phyloP scores from a whole-genome alignment of 768 basidiomycete genomes.

The Leccinum aurantiacum region DNA sequence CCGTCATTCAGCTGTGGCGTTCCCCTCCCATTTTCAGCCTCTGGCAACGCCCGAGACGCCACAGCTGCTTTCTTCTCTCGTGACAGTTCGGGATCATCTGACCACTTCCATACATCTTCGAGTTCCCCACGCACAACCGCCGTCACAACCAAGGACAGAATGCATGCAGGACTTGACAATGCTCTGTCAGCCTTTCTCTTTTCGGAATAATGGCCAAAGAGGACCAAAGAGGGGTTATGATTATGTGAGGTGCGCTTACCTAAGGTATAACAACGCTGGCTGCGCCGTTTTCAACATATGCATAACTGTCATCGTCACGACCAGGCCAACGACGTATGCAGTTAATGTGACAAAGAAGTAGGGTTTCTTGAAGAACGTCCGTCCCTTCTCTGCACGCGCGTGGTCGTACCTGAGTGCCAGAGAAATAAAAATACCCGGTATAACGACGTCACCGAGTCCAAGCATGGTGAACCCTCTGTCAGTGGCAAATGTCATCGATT shows the following conservation, averaged over 20 bases:
- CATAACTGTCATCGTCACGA: constrained; percentile 82
- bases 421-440: constrained; percentile 71
- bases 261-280: constrained; percentile 90
- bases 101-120: constrained; percentile 69
- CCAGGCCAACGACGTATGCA: constrained; percentile 75
- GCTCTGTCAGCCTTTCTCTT: constrained; percentile 1
- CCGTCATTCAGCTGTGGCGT: constrained; percentile 17
- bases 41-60: constrained; percentile 14
- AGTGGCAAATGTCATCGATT: constrained; percentile 50
- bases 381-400: constrained; percentile 40
- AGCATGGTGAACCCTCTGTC: constrained; percentile 80
- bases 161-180: constrained; percentile 65
- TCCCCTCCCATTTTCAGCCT: constrained; percentile 18
- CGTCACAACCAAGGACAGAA: constrained; percentile 63
- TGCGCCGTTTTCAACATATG: constrained; percentile 75
- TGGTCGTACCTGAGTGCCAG: constrained; percentile 86
- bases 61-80: constrained; percentile 16
- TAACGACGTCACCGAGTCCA: constrained; percentile 84
- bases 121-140: constrained; percentile 68
- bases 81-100: constrained; percentile 47
- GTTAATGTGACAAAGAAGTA: constrained; percentile 72
- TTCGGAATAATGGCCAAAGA: background rate
- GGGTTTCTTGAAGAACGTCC: constrained; percentile 53
- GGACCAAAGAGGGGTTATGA: background rate
- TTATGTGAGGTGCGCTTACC: constrained; percentile 43